phyloP scores from a whole-genome alignment of 1,284 basidiomycete genomes.

The Ustilago loliicola region DNA sequence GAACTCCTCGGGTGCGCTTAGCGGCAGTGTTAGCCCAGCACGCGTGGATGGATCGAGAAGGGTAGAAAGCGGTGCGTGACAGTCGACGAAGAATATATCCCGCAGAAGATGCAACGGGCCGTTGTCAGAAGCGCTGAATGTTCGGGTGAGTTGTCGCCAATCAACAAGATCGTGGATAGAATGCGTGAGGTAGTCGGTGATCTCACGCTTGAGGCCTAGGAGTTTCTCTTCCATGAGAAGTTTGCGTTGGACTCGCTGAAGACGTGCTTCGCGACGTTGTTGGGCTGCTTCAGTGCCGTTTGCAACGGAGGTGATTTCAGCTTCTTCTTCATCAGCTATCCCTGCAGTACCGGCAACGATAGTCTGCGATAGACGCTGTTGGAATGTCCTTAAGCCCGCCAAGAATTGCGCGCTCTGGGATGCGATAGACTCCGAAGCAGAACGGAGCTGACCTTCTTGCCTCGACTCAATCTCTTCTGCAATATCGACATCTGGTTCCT shows the following conservation, averaged over 20 bases:
- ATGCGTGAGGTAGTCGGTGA: conserved; percentile 46
- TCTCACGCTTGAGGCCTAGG: conserved; percentile 48
- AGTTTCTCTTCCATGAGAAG: conserved; percentile 52
- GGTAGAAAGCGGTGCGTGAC: conserved; percentile 32
- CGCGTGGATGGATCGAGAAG: conserved; percentile 41
- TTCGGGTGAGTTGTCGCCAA: conserved; percentile 24
- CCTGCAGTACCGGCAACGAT: conserved; percentile 32
- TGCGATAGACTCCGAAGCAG: conserved; percentile 16
- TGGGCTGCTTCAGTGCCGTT: conserved; percentile 17
- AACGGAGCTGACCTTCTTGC: conserved; percentile 14
- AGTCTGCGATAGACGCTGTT: conserved; percentile 42
- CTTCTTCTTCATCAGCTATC: conserved; percentile 27
- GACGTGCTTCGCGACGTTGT: conserved; percentile 32
- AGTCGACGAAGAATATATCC: conserved; percentile 47
- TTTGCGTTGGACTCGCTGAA: conserved; percentile 42
- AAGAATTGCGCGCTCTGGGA: conserved; percentile 36
- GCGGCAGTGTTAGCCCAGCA: conserved; percentile 29
- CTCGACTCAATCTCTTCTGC: conserved; percentile 4
- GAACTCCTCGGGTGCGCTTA: conserved; percentile 35
- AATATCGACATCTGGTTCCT: conserved; percentile 13
- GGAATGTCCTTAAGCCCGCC: conserved; percentile 42
- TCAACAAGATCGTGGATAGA: conserved; percentile 37
- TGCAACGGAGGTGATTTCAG: conserved; percentile 5
- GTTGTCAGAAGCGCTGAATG: conserved; percentile 5
- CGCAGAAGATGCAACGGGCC: conserved; percentile 24